phyloP scores from a whole-genome alignment of 2,329 filamentous ascomycete species.

The Lasiodiplodia sp. region DNA sequence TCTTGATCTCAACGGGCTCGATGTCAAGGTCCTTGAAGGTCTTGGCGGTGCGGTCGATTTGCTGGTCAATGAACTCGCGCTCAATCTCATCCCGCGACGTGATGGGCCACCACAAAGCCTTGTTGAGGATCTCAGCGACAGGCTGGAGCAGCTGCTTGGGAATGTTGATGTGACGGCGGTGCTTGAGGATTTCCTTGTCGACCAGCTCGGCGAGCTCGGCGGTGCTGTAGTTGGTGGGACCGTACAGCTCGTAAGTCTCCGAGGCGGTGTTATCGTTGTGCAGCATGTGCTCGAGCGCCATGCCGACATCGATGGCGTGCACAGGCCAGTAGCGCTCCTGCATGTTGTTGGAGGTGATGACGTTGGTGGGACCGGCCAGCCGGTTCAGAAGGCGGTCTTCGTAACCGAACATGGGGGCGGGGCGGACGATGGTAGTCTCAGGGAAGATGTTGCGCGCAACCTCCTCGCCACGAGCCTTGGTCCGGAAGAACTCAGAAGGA shows the following conservation, averaged over 20 bases:
- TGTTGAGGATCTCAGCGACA: conserved; percentile 76
- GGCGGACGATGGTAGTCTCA: conserved; percentile 95
- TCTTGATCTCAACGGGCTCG: conserved; percentile 83
- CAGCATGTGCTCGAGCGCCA: conserved; percentile 86
- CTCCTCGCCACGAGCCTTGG: conserved; percentile 85
- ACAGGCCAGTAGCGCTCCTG: conserved; percentile 89
- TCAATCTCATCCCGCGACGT: conserved; percentile 86
- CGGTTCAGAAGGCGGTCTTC: conserved; percentile 91
- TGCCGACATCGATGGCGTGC: conserved; percentile 89
- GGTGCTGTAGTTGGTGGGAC: conserved; percentile 90
- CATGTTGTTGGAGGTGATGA: conserved; percentile 93
- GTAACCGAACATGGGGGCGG: conserved; percentile 91
- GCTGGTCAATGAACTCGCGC: conserved; percentile 90
- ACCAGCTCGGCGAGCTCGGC: conserved; percentile 86
- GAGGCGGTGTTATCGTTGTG: conserved; percentile 89
- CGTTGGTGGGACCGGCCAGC: conserved; percentile 79
- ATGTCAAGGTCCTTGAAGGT: conserved; percentile 95
- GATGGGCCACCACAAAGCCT: conserved; percentile 86
- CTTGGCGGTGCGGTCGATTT: conserved; percentile 89
- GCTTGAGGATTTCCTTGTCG: conserved; percentile 90
- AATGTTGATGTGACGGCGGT: conserved; percentile 88
- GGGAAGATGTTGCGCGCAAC: conserved; percentile 89
- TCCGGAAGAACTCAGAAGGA: conserved; percentile 85
- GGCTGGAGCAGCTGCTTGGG: conserved; percentile 83
- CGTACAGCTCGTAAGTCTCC: conserved; percentile 93